Evolutionary conservation across 306 rosid species (phyloP).

Genomic region (Citrullus colocynthis): DNA sequence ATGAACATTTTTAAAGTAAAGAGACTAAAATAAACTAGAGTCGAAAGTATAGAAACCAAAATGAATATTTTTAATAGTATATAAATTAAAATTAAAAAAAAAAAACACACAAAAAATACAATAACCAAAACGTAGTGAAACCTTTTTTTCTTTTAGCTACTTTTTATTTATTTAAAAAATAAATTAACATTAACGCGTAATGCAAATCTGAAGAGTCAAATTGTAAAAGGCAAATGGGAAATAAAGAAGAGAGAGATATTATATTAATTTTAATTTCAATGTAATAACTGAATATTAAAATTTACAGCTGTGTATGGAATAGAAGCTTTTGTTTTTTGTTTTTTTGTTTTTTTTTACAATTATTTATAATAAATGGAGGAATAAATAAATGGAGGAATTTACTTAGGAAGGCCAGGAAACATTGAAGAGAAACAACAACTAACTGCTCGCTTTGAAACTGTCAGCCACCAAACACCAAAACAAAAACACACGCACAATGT

Average conservation of each 20-base stretch:
- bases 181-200: neutral
- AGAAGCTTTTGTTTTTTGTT: neutral
- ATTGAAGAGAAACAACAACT: conserved; percentile 3
- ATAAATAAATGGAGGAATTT: neutral
- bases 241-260: neutral
- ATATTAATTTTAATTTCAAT: neutral
- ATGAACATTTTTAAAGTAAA: too few species aligned
- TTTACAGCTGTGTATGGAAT: neutral
- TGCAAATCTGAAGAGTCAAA: neutral
- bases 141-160: neutral
- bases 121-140: too few species aligned
- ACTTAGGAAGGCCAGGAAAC: neutral
- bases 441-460: conserved; percentile 40
- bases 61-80: too few species aligned
- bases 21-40: too few species aligned
- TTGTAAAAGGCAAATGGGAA: neutral
- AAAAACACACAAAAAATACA: too few species aligned
- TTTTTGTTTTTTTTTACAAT: too few species aligned
- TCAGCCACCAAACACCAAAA: conserved; percentile 25
- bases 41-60: too few species aligned
- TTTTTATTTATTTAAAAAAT: too few species aligned
- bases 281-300: neutral
- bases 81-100: too few species aligned
- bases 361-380: neutral
- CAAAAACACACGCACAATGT: conserved; percentile 14